Percentiles rank a stretch among this genome's conserved stretches.
Conservation (phyloP, 805 yeast genomes). For the Lachancea dasiensis region DNA sequence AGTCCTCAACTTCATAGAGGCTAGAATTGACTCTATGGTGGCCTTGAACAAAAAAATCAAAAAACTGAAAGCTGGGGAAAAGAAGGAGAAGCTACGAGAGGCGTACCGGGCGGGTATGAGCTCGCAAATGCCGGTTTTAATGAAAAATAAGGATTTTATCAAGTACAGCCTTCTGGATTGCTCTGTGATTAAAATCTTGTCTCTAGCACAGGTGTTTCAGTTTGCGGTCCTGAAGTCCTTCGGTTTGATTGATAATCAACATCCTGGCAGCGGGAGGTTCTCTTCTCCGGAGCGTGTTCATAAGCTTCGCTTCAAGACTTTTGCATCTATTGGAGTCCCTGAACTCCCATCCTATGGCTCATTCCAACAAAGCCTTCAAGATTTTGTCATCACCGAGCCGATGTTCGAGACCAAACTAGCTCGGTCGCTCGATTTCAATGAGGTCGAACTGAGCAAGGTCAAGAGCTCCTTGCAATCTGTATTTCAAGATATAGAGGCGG, state of each 20-base stretch:
- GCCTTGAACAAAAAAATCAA: slow-evolving; percentile 37
- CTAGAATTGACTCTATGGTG: slow-evolving; percentile 32
- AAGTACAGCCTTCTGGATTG: slow-evolving; percentile 22
- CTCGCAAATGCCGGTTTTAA: slow-evolving; percentile 34
- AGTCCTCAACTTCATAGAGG: slow-evolving; percentile 28
- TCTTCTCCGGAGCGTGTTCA: slow-evolving; percentile 34
- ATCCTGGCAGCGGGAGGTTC: slow-evolving; percentile 24
- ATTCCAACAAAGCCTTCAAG: slow-evolving; percentile 22
- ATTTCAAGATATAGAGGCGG: slow-evolving; percentile 17
- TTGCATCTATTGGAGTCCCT: slow-evolving; percentile 76
- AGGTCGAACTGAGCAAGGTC: slow-evolving; percentile 17
- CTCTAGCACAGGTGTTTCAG: slow-evolving; percentile 33
- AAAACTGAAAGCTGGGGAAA: slow-evolving; percentile 46
- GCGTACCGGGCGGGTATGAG: slow-evolving; percentile 32
- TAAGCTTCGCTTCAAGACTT: slow-evolving; percentile 68
- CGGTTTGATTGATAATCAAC: slow-evolving; percentile 21
- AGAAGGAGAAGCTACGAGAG: slow-evolving; percentile 38
- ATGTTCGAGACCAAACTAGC: slow-evolving; percentile 15
- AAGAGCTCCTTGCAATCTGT: slow-evolving; percentile 13
- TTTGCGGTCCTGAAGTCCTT: slow-evolving; percentile 24
- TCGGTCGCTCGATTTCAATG: slow-evolving; percentile 16
- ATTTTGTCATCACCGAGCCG: slow-evolving; percentile 19
- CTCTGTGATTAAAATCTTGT: slow-evolving; percentile 25
- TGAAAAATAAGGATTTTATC: slow-evolving; percentile 23
- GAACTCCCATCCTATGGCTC: slow-evolving; percentile 44